Evolutionary conservation across 345 rosid genomes (phyloP).

Genomic region (Acer saccharum): DNA sequence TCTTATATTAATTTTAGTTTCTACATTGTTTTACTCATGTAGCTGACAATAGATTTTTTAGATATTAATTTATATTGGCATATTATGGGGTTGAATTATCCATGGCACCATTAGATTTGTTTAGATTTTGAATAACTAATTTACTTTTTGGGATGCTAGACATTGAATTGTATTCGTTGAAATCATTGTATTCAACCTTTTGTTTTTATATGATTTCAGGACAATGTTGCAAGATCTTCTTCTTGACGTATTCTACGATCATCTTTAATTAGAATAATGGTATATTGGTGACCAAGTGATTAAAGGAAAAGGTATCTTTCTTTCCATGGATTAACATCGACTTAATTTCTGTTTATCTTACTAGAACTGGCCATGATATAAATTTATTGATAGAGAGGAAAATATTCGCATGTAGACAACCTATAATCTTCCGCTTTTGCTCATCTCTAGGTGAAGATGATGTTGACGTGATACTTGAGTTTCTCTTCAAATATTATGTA

Average conservation of each 20-base stretch:
- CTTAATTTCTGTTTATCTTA: background rate
- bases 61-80: background rate
- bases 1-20: no score
- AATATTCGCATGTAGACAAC: no score
- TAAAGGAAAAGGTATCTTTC: slow-evolving; percentile 67
- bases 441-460: no score
- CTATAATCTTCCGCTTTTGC: no score
- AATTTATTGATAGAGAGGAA: slow-evolving; percentile 2
- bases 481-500: no score
- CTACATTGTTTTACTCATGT: no score
- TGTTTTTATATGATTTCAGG: slow-evolving; percentile 41
- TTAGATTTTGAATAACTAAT: background rate
- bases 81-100: background rate
- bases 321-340: background rate
- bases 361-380: background rate
- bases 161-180: slow-evolving; percentile 2
- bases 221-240: slow-evolving; percentile 20
- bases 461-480: no score
- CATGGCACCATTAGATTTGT: background rate
- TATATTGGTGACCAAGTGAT: slow-evolving; percentile 79
- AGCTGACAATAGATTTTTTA: no score
- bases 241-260: no score
- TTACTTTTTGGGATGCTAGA: background rate
- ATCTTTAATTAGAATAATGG: slow-evolving; percentile 74
- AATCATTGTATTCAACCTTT: slow-evolving; percentile 16